Conservation (phyloP, 2,329 filamentous ascomycete genomes). For the Aspergillus sp. region DNA sequence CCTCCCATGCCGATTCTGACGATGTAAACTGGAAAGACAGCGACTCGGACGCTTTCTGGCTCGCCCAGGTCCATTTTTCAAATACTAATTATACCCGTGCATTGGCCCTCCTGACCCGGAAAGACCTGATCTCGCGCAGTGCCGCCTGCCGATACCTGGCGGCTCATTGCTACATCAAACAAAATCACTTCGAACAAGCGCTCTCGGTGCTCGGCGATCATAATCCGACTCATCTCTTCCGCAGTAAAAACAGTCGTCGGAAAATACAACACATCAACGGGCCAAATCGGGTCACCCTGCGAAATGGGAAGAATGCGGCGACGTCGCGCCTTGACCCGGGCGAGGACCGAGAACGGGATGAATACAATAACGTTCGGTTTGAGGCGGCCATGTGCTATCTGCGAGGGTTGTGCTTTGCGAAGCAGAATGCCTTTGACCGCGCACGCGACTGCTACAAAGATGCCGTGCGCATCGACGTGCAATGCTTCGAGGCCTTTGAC, state of each 20-base stretch:
- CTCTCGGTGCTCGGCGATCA: constrained; percentile 83
- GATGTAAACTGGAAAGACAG: constrained; percentile 60
- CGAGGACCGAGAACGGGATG: constrained; percentile 66
- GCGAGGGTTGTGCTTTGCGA: constrained; percentile 88
- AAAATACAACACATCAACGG: constrained; percentile 69
- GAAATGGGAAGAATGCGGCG: constrained; percentile 46
- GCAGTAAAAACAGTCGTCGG: constrained; percentile 64
- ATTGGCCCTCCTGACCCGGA: constrained; percentile 78
- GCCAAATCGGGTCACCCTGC: constrained; percentile 50
- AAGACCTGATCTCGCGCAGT: constrained; percentile 78
- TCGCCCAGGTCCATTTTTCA: constrained; percentile 96
- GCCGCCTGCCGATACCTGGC: constrained; percentile 89
- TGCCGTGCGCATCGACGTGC: constrained; percentile 92
- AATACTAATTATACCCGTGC: constrained; percentile 94
- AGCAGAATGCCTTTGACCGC: constrained; percentile 94
- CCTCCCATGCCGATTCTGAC: background rate
- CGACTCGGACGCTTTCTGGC: constrained; percentile 92
- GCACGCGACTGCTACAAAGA: constrained; percentile 99
- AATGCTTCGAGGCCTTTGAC: constrained; percentile 97
- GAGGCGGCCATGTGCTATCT: constrained; percentile 98
- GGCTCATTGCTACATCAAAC: constrained; percentile 91
- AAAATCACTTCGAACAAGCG: constrained; percentile 85
- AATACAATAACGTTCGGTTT: constrained; percentile 74
- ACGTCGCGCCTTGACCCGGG: constrained; percentile 55
- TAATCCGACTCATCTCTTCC: constrained; percentile 86